Evolutionary conservation across 805 yeast species (phyloP).

Genomic region (Cyberlindnera japonica): DNA sequence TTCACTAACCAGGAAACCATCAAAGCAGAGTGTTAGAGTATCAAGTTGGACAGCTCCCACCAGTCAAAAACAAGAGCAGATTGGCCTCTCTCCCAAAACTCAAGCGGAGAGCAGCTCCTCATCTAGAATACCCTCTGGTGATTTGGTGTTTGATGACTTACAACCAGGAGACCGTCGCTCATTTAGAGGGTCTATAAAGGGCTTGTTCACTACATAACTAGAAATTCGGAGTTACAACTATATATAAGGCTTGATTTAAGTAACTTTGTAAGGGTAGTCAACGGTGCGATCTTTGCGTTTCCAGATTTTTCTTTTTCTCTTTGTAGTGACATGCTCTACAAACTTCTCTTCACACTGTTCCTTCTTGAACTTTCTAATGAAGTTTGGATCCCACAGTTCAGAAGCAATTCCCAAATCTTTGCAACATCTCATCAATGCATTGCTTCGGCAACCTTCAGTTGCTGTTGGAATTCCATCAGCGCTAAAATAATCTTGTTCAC

Average conservation of each 20-base stretch:
- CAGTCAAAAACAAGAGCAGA: no score
- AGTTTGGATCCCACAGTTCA: conserved; percentile 95
- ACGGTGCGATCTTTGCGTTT: conserved; percentile 76
- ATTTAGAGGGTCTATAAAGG: conserved; percentile 7
- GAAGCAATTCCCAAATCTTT: conserved; percentile 96
- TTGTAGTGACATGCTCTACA: conserved; percentile 78
- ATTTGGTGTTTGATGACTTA: conserved; percentile 10
- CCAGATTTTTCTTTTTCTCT: conserved; percentile 90
- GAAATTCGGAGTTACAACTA: no score
- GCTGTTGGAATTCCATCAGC: conserved; percentile 91
- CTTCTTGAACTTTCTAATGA: conserved; percentile 66
- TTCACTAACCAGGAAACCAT: background rate
- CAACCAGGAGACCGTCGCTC: conserved; percentile 6
- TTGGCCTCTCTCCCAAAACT: no score
- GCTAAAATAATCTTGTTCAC: conserved; percentile 90
- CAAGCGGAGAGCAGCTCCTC: background rate
- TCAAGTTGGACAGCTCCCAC: conserved; percentile 6
- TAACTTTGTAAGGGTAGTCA: conserved; percentile 77
- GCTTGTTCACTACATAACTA: conserved; percentile 2
- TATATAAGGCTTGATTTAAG: no score
- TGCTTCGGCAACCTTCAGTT: conserved; percentile 94
- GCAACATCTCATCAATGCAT: conserved; percentile 96
- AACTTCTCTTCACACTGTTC: conserved; percentile 74
- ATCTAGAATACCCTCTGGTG: conserved; percentile 4
- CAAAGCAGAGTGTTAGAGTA: conserved; percentile 7